Evolutionary conservation across 805 yeast species (phyloP).

Genomic region (Helenozyma baotianmanensis): DNA sequence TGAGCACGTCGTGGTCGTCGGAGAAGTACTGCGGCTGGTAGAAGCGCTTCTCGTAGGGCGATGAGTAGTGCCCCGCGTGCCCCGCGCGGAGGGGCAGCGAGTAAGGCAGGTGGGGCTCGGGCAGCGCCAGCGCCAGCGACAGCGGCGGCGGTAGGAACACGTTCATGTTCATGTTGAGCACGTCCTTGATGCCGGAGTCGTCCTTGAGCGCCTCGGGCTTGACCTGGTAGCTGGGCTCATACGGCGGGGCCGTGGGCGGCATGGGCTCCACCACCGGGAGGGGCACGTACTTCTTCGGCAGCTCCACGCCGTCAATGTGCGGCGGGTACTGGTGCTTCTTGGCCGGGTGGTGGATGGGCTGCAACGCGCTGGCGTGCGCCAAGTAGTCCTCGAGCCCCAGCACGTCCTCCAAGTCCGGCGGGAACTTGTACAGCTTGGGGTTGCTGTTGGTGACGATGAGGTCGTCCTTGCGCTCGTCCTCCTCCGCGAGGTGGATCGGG

Average conservation of each 20-base stretch:
- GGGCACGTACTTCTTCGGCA: constrained; percentile 31
- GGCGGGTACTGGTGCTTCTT: constrained; percentile 17
- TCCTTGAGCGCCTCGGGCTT: neutral
- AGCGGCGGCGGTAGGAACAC: constrained; percentile 37
- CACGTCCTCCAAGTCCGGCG: constrained; percentile 36
- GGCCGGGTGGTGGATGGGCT: constrained; percentile 13
- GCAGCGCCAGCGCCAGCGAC: constrained; percentile 29
- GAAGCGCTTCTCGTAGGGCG: constrained; percentile 18
- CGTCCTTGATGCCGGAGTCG: neutral
- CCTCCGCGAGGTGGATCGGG: constrained; percentile 24
- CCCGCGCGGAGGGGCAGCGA: constrained; percentile 29
- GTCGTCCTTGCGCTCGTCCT: constrained; percentile 34
- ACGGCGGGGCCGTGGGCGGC: neutral
- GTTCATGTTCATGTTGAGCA: constrained; percentile 15
- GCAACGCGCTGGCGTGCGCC: constrained; percentile 5
- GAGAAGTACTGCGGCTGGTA: constrained; percentile 40
- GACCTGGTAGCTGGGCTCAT: neutral
- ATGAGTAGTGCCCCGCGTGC: constrained; percentile 1
- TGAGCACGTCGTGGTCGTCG: constrained; percentile 17
- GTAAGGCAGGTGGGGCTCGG: constrained; percentile 26
- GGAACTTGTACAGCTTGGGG: constrained; percentile 55
- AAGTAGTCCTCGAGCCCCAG: constrained; percentile 5
- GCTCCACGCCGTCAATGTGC: constrained; percentile 31
- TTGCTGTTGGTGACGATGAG: constrained; percentile 43
- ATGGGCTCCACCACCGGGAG: constrained; percentile 39